Base-by-base conservation (phyloP, 306 rosid species). In the Inga oerstediana region DNA sequence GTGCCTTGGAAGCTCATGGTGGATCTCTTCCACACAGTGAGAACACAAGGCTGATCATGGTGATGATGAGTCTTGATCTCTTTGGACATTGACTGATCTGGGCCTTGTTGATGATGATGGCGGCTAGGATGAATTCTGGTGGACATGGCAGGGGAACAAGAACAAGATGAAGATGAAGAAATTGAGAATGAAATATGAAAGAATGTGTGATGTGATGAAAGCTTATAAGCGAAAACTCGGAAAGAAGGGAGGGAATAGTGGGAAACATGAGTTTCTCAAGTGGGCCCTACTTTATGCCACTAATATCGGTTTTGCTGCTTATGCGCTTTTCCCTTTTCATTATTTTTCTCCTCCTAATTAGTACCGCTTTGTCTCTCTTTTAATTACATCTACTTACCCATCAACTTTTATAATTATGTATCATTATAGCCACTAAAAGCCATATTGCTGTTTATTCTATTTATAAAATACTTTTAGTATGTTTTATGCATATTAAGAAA, bases 1-100 rank as follows among this genome's bases (percentile, higher is more conserved):
- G 91, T 86, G 3, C 91, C 91, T 44, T 88, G 91, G 76, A 88
- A 88, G 67, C 81, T 88, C 91, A 86, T 88, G 82, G 84, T 88
- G 3, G 91, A 86, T 81, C 84, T 79, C 91, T 86, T 88, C 91
- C 91, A 88, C 43, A 88, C 91, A 0, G 91, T 88, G 51, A 88
- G 85, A 78, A 84, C 88, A 0, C 67, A 75, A 1, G 87, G 84
- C 15, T 77, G 58, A 16, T 51, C 3, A 16, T 51, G 17, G 16
- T 51, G 70, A 27, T 27, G 30, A 27, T 0, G 30, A 46, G 44
- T 44, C 59, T n/a, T 51, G n/a, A 15, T 72, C 65, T 35, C 79
- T 58, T 84, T 49, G 71, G 75, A 45, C 68, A 64, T 44, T 34
- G 1, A 65, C 32, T 78, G 48, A 2, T 66, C 15, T 7, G 52